Conservation (phyloP, 164 flowering plant genomes). For the Vitis rupestris region DNA sequence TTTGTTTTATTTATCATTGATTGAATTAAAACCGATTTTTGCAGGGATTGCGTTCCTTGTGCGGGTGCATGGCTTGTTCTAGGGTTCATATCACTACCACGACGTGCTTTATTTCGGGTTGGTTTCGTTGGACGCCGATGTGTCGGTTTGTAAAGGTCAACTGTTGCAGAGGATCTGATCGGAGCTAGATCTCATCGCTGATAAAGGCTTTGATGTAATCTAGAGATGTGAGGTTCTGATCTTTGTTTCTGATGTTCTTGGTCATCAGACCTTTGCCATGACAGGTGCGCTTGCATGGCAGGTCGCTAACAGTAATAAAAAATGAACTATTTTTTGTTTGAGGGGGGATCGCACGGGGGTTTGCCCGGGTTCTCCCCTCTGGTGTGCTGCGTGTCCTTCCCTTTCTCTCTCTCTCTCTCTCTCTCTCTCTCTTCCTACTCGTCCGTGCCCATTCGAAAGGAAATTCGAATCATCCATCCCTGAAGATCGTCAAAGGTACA, state of each 20-base stretch:
- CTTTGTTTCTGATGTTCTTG: conserved; percentile 24
- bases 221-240: background rate
- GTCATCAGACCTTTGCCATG: conserved; percentile 79
- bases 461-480: background rate
- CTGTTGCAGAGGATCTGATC: too few species aligned
- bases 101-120: too few species aligned
- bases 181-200: too few species aligned
- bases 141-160: too few species aligned
- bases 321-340: conserved; percentile 5
- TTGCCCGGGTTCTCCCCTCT: conserved; percentile 39
- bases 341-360: conserved; percentile 36
- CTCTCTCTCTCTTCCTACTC: background rate
- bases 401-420: background rate
- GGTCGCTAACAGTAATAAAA: conserved; percentile 37
- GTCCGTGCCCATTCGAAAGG: background rate
- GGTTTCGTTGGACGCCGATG: too few species aligned
- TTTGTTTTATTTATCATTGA: too few species aligned
- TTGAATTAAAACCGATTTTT: too few species aligned
- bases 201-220: too few species aligned
- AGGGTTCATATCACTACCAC: too few species aligned
- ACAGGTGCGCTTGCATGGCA: conserved; percentile 94
- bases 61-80: too few species aligned
- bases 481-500: too few species aligned
- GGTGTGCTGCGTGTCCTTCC: conserved; percentile 14
- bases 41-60: too few species aligned